A percentile compares a stretch with the other conserved stretches of the same genome.
These are phyloP conservation scores for Sicyos edulis DNA, from an alignment of 306 rosid genomes.

Conservation along the genomic window DNA sequence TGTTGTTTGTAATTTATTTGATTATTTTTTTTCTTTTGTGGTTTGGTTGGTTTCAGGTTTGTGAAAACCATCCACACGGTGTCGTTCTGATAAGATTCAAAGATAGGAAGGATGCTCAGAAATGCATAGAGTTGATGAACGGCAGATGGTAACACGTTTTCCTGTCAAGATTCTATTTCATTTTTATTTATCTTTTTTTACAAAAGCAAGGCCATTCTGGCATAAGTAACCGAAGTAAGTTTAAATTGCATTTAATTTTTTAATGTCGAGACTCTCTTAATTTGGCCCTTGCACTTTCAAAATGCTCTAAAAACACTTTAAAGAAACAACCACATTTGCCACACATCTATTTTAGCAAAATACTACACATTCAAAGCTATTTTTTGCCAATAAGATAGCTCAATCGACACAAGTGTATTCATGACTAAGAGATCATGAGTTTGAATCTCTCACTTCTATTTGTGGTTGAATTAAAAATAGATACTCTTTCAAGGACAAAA, in stretches of 20 bases:
- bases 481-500: background rate
- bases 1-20: background rate
- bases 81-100: constrained; percentile 84
- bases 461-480: no score
- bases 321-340: background rate
- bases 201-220: background rate
- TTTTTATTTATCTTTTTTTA: background rate
- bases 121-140: constrained; percentile 83
- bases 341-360: background rate
- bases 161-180: background rate
- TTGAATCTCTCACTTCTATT: no score
- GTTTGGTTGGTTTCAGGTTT: constrained; percentile 46
- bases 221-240: background rate
- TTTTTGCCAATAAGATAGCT: no score
- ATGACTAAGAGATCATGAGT: no score
- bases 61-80: constrained; percentile 97
- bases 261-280: background rate
- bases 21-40: background rate
- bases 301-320: background rate
- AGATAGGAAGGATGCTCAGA: constrained; percentile 87
- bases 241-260: background rate
- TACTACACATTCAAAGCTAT: background rate
- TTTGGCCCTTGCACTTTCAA: background rate
- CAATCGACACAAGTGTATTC: no score
- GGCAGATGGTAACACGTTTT: constrained; percentile 79